Percentiles rank a stretch among this genome's conserved stretches.
Conservation (phyloP, 441 rosid species). For the Metrosideros polymorpha region DNA sequence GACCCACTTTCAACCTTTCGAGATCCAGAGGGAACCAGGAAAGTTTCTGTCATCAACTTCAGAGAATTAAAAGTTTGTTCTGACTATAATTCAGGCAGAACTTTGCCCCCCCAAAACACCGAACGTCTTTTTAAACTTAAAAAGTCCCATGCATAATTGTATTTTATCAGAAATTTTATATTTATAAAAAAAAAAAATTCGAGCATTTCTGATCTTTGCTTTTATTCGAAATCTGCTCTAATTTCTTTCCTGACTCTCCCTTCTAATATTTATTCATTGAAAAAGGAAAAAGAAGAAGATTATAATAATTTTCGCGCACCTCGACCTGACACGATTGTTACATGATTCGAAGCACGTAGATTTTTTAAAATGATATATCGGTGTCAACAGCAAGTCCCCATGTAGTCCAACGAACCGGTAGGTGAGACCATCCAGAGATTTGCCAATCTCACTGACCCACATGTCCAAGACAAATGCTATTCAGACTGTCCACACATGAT, state of each 20-base stretch:
- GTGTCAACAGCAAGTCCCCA: not conserved
- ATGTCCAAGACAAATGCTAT: not conserved
- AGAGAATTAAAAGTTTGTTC: not conserved
- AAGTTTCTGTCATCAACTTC: not conserved
- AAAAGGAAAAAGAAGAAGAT: not conserved
- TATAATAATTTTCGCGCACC: not conserved
- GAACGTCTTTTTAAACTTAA: not conserved
- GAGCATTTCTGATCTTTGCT: not conserved
- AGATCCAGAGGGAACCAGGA: not conserved
- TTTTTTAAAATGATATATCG: not conserved
- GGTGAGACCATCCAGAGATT: not conserved
- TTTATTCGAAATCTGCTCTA: not conserved
- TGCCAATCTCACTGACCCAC: not conserved
- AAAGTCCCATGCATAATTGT: not conserved
- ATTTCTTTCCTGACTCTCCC: not conserved
- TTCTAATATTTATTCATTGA: not conserved
- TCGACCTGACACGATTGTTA: not conserved
- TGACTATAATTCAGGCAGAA: not conserved
- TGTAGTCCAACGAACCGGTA: not conserved
- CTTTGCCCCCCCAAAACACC: not conserved
- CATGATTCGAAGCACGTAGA: not conserved
- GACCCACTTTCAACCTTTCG: not conserved
- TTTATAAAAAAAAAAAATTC: not conserved
- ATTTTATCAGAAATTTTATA: not conserved
- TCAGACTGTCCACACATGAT: not conserved